Evolutionary conservation across 2,329 filamentous ascomycete species (phyloP), one percentile per base, ranked within the genome.

Genomic region (Diaporthe citrichinensis): DNA sequence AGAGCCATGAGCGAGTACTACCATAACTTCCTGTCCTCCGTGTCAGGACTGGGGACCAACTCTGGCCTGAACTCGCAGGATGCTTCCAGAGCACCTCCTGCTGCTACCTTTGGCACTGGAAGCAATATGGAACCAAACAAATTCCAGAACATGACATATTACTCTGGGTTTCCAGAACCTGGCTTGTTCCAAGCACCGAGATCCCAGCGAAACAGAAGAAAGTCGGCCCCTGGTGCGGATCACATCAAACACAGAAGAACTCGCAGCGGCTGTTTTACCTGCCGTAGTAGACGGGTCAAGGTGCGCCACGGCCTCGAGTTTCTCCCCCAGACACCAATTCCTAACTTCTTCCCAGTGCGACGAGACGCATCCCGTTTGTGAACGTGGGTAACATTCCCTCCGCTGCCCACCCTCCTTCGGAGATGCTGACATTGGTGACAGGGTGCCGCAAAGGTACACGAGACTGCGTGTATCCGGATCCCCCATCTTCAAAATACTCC

Each of bases 221-320:
- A 90, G 78, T 89, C 89, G 1, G 80, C 85, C 14, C 82, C 86
- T 2, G 88, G 87, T 4, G 77, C 86, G 65, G 94, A 97, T 77
- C 93, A 94, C 81, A 94, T 97, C 79, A 98, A 98, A 84, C 96
- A 98, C 83, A 93, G 96, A 77, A 92, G 97, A 79, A 98, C 97
- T 58, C 90, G 97, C 80, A 98, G 95, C 78, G 97, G 97, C 39
- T 99, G 97, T 85, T 98, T 89, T 78, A 98, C 96, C 62, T 99
- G 97, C 84, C 91, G 97, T 76, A 93, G 93, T 80, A 91, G 97
- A 79, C 91, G 97, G 83, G 96, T 98, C 71, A 98, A 94, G 88
- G 92, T 92, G 86, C 55, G 25, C 69, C 55, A 51, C 51, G 6
- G 36, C 39, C 58, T 53, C 71, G 23, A 55, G 57, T 46, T 59